phyloP scores from a whole-genome alignment of 2,329 filamentous ascomycete genomes.

The Bipolaris zeicola region DNA sequence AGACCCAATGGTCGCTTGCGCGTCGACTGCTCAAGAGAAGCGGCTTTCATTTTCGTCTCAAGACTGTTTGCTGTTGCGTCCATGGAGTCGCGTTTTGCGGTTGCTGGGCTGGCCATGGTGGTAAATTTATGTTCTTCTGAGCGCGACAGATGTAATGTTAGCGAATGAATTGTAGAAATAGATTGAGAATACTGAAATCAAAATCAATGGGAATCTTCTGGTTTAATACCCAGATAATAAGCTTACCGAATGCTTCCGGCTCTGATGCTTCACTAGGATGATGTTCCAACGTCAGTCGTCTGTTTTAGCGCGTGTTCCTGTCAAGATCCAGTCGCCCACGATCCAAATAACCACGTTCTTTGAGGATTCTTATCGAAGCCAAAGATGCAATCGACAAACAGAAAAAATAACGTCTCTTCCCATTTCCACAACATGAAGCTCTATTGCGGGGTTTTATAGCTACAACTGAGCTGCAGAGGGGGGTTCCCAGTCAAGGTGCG shows the following conservation, averaged over 20 bases:
- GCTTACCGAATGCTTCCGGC: neutral
- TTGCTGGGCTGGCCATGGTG: slow-evolving; percentile 2
- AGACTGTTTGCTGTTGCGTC: slow-evolving; percentile 29
- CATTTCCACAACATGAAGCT: neutral
- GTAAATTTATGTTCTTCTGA: neutral
- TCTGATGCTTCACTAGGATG: neutral
- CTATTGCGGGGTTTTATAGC: slow-evolving; percentile 35
- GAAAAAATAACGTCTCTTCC: neutral
- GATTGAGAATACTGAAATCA: neutral
- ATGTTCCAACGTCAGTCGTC: neutral
- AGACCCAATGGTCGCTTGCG: slow-evolving; percentile 35
- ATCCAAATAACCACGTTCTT: neutral
- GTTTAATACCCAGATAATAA: neutral
- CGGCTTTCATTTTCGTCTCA: slow-evolving; percentile 21
- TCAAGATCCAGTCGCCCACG: neutral
- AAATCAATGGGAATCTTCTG: neutral
- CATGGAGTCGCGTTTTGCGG: slow-evolving; percentile 41
- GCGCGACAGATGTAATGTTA: neutral
- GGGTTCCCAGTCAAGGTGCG: slow-evolving; percentile 28
- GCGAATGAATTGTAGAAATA: neutral
- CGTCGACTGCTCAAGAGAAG: slow-evolving; percentile 9
- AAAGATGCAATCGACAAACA: neutral
- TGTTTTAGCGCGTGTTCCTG: neutral
- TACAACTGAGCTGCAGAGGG: slow-evolving; percentile 17
- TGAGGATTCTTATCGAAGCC: neutral